Base-by-base conservation (phyloP, 192 early-diverging fungal genomes). In the Podila minutissima region DNA sequence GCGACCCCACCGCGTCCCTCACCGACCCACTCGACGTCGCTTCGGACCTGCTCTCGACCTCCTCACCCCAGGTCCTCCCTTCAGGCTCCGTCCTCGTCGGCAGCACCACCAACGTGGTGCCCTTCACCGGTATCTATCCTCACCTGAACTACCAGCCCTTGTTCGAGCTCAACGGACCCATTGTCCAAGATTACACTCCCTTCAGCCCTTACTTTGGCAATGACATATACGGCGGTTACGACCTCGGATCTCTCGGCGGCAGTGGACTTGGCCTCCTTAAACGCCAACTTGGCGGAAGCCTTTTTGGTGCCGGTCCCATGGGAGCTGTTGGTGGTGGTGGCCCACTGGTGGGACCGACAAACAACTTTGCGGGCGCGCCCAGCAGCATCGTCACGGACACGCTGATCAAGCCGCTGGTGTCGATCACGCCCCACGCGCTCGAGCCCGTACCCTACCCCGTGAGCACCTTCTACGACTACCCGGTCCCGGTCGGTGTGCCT, bases 401-500 rank as follows among this genome's bases (percentile, higher is more conserved):
- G 4, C 13, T 81, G 58, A 81, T 81, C 58, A 32, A 69, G 31
- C 77, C 77, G 0, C 71, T 69, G 9, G 67, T 81, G 13, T 59
- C 29, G 31, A 73, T 81, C 58, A 66, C 72, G 32, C 77, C 77
- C 1, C 71, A 81, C 33, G 70, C 77, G 0, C 29, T 69, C 11
- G 58, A 73, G 33, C 77, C 77, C 1, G 62, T 81, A 2, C 71
- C 77, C 10, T 66, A 73, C 28, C 71, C 77, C 19, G 71, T 81
- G 6, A 81, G 71, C 22, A 9, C 37, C 4, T 61, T 71, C 3
- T 81, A 81, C 31, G 12, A 50, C 26, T 51, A 50, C 8, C 77
- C 77, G 19, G 77, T 81, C 20, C 77, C 77, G 10, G 71, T 81
- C 1, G 77, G 77, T 0, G 67, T 81, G 15, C 33, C 77, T 7